Conservation (phyloP, 1,284 basidiomycete genomes). For the Apiotrichum sp. region DNA sequence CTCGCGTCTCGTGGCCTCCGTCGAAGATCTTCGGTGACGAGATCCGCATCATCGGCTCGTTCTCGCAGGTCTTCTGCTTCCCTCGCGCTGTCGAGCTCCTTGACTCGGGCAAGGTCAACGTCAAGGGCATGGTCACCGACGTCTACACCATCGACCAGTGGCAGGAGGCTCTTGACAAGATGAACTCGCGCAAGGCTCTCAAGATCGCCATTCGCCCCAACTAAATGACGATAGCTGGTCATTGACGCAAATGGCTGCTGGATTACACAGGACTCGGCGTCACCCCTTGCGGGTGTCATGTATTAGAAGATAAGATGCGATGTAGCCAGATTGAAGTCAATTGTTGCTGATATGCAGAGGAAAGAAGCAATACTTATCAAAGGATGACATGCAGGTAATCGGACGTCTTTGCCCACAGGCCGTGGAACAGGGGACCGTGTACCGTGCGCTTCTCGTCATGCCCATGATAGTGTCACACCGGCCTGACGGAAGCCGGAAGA, state of each 20-base stretch:
- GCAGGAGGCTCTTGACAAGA: conserved; percentile 74
- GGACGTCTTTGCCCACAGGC: too few relatives aligned
- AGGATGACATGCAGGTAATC: too few relatives aligned
- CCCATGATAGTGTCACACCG: too few relatives aligned
- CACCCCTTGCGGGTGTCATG: neutral
- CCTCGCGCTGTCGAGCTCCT: conserved; percentile 80
- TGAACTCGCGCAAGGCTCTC: conserved; percentile 54
- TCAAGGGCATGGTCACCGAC: conserved; percentile 77
- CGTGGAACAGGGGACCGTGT: too few relatives aligned
- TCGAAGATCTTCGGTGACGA: conserved; percentile 80
- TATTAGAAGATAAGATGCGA: neutral
- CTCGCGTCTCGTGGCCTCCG: conserved; percentile 73
- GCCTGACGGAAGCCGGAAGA: too few relatives aligned
- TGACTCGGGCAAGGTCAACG: conserved; percentile 71
- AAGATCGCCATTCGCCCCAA: conserved; percentile 46
- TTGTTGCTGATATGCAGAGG: neutral
- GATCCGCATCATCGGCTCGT: conserved; percentile 77
- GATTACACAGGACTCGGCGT: too few relatives aligned
- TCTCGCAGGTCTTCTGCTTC: conserved; percentile 79
- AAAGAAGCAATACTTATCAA: too few relatives aligned
- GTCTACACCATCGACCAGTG: conserved; percentile 69
- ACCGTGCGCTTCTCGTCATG: too few relatives aligned
- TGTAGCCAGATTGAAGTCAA: conserved; percentile 1
- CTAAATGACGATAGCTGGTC: neutral
- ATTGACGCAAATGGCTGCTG: too few relatives aligned